Base-by-base conservation (phyloP, 2,329 filamentous ascomycete species). In the Dichotomopilus funicola region DNA sequence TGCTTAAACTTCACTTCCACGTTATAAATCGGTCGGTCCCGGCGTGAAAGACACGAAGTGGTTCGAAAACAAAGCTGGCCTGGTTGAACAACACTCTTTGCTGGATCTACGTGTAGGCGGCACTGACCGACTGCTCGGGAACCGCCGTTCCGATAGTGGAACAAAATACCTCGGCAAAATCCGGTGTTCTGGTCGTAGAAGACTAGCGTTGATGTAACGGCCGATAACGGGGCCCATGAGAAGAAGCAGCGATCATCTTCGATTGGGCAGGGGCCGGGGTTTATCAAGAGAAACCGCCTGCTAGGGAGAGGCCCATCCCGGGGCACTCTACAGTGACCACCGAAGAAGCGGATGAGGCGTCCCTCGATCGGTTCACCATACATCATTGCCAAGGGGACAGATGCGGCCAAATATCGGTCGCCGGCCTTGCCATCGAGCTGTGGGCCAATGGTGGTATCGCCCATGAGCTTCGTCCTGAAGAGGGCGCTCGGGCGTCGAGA, bases 71-170 rank as follows among this genome's bases (percentile, higher is more conserved):
- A 35, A 12, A 53, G 43, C 27, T n/a, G 35, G 27, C 10, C 43
- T 19, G 51, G 51, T 19, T 37, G 19, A 31, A 5, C 51, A 34
- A 53, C 44, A 19, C 12, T 34, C 52, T 58, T 41, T 38, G 51
- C 12, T 34, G 43, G 48, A 36, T 55, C 52, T 41, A 55, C 56
- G 3, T 52, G 43, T 19, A 58, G 43, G 37, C 56, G 51, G 51
- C 56, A 58, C 45, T 58, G 51, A 31, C 56, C 56, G 46, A 58
- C 56, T 4, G 56, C 52, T 6, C 44, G 48, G 34, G 33, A 13
- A 42, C 52, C 56, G 6, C 56, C 48, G 33, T 55, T 55, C n/a
- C 44, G 3, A 45, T 58, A 58, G 37, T 27, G 48, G 13, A 58
- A 45, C n/a, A 58, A 6, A n/a, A 58, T 49, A 35, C 56, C 56